Conservation (phyloP, 305 asterid genomes). For the Petunia hybrid region DNA sequence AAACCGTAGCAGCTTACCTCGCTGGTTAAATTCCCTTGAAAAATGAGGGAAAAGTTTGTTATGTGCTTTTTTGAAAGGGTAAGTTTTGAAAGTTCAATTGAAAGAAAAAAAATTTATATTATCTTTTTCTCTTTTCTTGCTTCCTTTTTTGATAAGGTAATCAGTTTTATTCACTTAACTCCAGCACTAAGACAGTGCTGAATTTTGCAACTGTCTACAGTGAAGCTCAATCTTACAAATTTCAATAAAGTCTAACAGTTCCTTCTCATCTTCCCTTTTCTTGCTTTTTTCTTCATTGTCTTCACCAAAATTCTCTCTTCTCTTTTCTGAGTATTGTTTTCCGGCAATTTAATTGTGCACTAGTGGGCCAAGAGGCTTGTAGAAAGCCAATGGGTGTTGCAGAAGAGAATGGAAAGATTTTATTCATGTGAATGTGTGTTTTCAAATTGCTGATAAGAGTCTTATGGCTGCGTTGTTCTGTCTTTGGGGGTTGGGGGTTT, state of each 20-base stretch:
- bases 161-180: too few species aligned
- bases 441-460: not conserved
- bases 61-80: constrained; percentile 11
- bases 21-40: not conserved
- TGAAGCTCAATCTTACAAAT: too few species aligned
- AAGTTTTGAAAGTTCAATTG: not conserved
- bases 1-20: not conserved
- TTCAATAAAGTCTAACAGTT: too few species aligned
- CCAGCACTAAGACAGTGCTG: too few species aligned
- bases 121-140: not conserved
- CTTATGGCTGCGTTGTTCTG: not conserved
- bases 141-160: too few species aligned
- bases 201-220: too few species aligned
- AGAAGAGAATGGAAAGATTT: not conserved
- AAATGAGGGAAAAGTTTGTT: not conserved
- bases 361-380: not conserved
- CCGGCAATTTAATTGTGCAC: not conserved
- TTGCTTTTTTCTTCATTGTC: too few species aligned
- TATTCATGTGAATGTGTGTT: not conserved
- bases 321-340: not conserved
- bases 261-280: not conserved
- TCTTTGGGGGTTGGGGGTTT: not conserved
- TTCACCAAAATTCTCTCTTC: not conserved
- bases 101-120: not conserved
- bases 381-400: not conserved